A percentile compares a stretch with the other conserved stretches of the same genome.
These are phyloP conservation scores for Acer negundo DNA, from an alignment of 345 rosid genomes.

Conservation along the genomic window DNA sequence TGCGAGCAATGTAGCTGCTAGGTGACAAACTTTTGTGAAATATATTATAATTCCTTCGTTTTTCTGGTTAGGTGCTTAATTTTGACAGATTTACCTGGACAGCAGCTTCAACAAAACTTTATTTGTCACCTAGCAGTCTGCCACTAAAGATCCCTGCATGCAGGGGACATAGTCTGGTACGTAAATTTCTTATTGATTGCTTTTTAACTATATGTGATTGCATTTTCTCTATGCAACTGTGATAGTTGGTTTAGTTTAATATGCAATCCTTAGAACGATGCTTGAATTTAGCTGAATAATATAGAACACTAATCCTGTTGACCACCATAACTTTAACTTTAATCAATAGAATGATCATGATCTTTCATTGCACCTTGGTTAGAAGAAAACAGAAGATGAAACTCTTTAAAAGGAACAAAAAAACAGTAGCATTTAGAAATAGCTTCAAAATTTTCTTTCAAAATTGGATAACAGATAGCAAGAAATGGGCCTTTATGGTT, in stretches of 20 bases:
- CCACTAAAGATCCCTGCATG: conserved; percentile 95
- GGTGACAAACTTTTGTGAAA: conserved; percentile 1
- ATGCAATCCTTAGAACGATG: neutral
- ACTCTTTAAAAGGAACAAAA: neutral
- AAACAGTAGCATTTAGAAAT: neutral
- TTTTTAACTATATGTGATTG: neutral
- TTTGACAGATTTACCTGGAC: conserved; percentile 85
- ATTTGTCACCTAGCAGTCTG: conserved; percentile 87
- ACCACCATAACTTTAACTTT: neutral
- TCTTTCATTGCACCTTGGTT: conserved; percentile 1
- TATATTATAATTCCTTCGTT: neutral
- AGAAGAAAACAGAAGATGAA: neutral
- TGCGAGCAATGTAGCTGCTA: neutral
- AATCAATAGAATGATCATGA: conserved; percentile 1
- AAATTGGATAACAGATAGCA: neutral
- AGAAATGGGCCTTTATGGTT: neutral
- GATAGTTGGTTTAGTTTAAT: neutral
- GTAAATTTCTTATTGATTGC: conserved; percentile 8
- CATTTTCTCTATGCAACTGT: neutral
- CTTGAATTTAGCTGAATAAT: neutral
- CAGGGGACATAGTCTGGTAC: conserved; percentile 96
- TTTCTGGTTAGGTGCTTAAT: conserved; percentile 62
- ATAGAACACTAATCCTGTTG: neutral
- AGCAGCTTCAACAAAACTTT: conserved; percentile 80
- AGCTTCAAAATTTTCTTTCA: neutral